Percentiles rank a stretch among this genome's conserved stretches.
Evolutionary conservation across 179 eudicot genomes (phyloP).

Genomic region (Silene coronaria): DNA sequence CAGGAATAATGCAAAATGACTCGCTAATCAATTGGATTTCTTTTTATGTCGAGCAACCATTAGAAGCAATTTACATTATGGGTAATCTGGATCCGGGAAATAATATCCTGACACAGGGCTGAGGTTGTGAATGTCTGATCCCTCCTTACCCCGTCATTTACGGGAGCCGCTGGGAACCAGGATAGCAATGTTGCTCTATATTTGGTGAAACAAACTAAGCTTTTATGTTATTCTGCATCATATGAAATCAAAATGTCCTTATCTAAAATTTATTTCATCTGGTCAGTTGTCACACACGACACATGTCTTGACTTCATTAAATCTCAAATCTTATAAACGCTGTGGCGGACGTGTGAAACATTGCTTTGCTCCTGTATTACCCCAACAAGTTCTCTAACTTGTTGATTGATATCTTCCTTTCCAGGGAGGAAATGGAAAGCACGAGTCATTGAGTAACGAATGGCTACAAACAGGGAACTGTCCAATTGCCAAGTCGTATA

Average conservation of each 20-base stretch:
- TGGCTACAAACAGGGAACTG: conserved; percentile 83
- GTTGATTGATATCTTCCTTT: conserved; percentile 7
- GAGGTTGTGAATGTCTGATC: background rate
- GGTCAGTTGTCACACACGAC: too few relatives aligned
- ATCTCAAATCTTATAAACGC: background rate
- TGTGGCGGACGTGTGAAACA: background rate
- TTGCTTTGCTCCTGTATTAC: background rate
- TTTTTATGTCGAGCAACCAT: background rate
- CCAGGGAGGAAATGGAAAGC: conserved; percentile 67
- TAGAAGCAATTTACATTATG: background rate
- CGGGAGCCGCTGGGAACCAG: background rate
- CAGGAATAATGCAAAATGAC: background rate
- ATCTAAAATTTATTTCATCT: background rate
- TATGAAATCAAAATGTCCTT: background rate
- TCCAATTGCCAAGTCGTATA: conserved; percentile 88
- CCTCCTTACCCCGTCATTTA: background rate
- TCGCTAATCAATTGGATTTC: background rate
- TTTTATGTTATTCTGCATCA: background rate
- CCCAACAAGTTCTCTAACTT: conserved; percentile 7
- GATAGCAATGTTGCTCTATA: too few relatives aligned
- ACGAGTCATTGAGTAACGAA: conserved; percentile 76
- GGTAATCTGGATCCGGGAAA: background rate
- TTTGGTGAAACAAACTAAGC: background rate
- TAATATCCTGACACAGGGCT: background rate
- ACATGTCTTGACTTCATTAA: too few relatives aligned